Percentiles rank a stretch among this genome's conserved stretches.
These are phyloP conservation scores for Schwanniomyces vanrijiae DNA, from an alignment of 805 yeast species.

Conservation along the genomic window DNA sequence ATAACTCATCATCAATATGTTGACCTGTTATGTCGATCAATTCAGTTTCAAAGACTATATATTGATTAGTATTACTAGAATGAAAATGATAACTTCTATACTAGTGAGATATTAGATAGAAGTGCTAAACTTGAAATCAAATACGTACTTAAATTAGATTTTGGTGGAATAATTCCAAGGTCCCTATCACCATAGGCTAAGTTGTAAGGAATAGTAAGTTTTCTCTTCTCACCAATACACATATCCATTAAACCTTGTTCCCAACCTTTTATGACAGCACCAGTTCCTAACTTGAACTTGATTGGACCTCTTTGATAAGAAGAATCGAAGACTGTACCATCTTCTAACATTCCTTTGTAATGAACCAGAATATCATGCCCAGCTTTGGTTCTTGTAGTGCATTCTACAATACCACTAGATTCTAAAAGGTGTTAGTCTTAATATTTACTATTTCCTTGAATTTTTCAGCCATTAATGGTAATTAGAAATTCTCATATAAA, in stretches of 20 bases:
- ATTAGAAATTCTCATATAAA: not conserved
- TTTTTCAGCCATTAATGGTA: not conserved
- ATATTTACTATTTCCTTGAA: not conserved
- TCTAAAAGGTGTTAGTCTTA: conserved; percentile 2
- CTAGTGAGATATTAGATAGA: too few relatives aligned
- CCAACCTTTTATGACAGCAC: conserved; percentile 88
- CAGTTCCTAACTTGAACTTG: conserved; percentile 68
- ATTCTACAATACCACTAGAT: conserved; percentile 33
- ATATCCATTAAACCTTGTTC: conserved; percentile 73
- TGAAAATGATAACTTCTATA: too few relatives aligned
- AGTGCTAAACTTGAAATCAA: not conserved
- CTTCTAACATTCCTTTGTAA: conserved; percentile 68
- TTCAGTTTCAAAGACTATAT: conserved; percentile 57
- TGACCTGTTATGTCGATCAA: conserved; percentile 53
- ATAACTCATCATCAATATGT: conserved; percentile 9
- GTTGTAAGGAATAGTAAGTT: conserved; percentile 73
- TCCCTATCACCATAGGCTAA: conserved; percentile 78
- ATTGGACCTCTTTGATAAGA: conserved; percentile 72
- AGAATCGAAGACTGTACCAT: conserved; percentile 75
- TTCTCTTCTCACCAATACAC: conserved; percentile 89
- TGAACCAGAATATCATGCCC: conserved; percentile 79
- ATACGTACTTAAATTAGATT: conserved; percentile 57
- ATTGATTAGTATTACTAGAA: conserved; percentile 22
- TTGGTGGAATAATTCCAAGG: conserved; percentile 76
- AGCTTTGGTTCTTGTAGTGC: conserved; percentile 53